Evolutionary conservation across 257 asterid genomes (phyloP), one percentile per base, ranked within the genome.

Genomic region (Verbena officinalis): DNA sequence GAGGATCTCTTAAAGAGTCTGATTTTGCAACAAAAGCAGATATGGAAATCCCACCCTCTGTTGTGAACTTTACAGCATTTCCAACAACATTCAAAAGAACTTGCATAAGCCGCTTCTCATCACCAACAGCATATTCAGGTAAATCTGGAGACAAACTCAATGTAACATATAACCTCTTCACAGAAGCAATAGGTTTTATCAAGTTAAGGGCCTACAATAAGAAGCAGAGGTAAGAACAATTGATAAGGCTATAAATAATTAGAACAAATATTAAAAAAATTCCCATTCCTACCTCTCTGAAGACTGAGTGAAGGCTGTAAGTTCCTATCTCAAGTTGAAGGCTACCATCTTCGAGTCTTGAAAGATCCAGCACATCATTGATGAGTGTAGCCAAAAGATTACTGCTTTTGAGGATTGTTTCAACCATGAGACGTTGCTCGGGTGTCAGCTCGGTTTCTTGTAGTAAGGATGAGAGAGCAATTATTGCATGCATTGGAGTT

Each of bases 351-450:
- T 94, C 99, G 20, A 94, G 97, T 80, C 95, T 90, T 21, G 99
- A 94, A 73, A 94, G 96, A 78, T 94, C 99, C 80, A 94, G 80
- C 43, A 94, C 98, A 60, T 94, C 99, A 53, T 94, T 94, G 68
- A 94, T 94, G 27, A 94, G 96, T 3, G 99, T 91, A 38, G 96
- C 95, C 73, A 94, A 77, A 60, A 94, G 96, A 73, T 90, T 90
- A 86, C 98, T 90, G 79, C 99, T 88, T 71, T 86, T 88, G 70
- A 90, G 96, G 66, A 94, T 81, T 59, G 96, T 94, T 77, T 94
- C 99, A 40, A 94, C 95, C 99, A 94, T 94, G 49, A 94, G 80
- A 20, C 99, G 96, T 50, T 94, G 99, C 89, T 94, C 99, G 10
- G 96, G 96, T 21, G 88, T 80, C 65, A 94, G 73, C 65, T 86